Evolutionary conservation across 306 rosid species (phyloP), one percentile per base, ranked within the genome.

Genomic region (Rosa persica): DNA sequence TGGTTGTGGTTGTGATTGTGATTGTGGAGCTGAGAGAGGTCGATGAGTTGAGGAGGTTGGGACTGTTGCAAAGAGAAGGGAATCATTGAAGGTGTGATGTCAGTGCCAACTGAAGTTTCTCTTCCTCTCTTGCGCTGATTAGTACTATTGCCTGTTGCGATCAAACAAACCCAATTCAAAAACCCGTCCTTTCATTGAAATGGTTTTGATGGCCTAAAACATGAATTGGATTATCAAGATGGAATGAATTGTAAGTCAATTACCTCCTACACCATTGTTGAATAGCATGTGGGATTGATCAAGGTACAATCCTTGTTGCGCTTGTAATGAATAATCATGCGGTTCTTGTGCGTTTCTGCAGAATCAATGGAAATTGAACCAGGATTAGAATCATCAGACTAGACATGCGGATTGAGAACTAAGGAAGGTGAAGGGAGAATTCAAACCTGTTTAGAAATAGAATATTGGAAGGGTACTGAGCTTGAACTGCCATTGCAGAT

Each of bases 401-500:
- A 6, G 22, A 20, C 1, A 62, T 34, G 42, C 15, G 20, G 67
- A 13, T 6, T 30, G 60, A n/a, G 47, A 42, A 30, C 19, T 8
- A 38, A 54, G 44, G 15, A 20, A 40, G 25, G 47, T 78, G 48
- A 52, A 25, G 51, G 43, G 52, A 47, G 73, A 58, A 79, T 70
- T 52, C 52, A 78, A 74, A 93, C 98, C 98, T 90, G 88, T 89
- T 92, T 42, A 89, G 87, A 25, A 90, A 82, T 77, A 92, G 93
- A 25, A 85, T 77, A 81, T 91, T 95, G 65, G 96, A 95, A 25
- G 98, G 98, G 81, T 93, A 93, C 82, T 95, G 99, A 89, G 99
- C 99, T 89, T 95, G 99, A 76, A 95, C 99, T 5, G 99, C 98
- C 99, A 95, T 93, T 70, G 38, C 8, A 52, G 70, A 67, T 73